Percentiles rank a stretch among this genome's conserved stretches.
These are phyloP conservation scores for Suillus brevipes DNA, from an alignment of 768 basidiomycete species.

Conservation along the genomic window DNA sequence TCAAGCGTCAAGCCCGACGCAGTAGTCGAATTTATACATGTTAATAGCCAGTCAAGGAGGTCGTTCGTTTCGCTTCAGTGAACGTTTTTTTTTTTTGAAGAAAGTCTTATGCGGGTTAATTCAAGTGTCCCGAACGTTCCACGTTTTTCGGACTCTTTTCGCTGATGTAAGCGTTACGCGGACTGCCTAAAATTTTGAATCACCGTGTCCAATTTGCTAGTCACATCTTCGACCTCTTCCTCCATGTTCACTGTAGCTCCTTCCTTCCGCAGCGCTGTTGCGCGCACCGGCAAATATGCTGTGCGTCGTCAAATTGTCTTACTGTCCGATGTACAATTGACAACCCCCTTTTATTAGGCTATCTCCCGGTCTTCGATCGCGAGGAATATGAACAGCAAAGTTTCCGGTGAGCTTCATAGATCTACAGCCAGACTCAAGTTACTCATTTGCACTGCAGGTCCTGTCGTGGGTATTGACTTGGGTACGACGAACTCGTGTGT, in stretches of 20 bases:
- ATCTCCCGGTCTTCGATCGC: slow-evolving; percentile 74
- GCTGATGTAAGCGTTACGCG: slow-evolving; percentile 23
- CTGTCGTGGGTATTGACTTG: slow-evolving; percentile 96
- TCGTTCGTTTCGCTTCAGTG: too few species aligned
- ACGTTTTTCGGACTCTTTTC: slow-evolving; percentile 6
- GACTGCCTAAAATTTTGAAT: slow-evolving; percentile 45
- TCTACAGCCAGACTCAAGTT: not conserved
- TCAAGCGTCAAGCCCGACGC: too few species aligned
- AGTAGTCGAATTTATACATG: too few species aligned
- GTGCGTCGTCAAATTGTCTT: slow-evolving; percentile 36
- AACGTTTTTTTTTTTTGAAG: not conserved
- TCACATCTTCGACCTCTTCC: slow-evolving; percentile 42
- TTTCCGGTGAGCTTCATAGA: slow-evolving; percentile 59
- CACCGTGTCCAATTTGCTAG: slow-evolving; percentile 33
- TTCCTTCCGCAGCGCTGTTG: slow-evolving; percentile 57
- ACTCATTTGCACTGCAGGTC: slow-evolving; percentile 45
- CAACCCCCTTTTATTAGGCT: slow-evolving; percentile 41
- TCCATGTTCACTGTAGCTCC: slow-evolving; percentile 75
- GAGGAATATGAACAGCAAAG: slow-evolving; percentile 95
- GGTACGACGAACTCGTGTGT: slow-evolving; percentile 93
- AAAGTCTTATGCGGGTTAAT: not conserved
- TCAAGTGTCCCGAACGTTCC: slow-evolving; percentile 12
- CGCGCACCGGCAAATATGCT: slow-evolving; percentile 65
- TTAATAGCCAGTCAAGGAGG: too few species aligned
- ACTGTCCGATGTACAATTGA: slow-evolving; percentile 5